Percentiles rank a stretch among this genome's conserved stretches.
phyloP scores from a whole-genome alignment of 192 early-diverging fungal genomes.

The Rhizophlyctis rosea region DNA sequence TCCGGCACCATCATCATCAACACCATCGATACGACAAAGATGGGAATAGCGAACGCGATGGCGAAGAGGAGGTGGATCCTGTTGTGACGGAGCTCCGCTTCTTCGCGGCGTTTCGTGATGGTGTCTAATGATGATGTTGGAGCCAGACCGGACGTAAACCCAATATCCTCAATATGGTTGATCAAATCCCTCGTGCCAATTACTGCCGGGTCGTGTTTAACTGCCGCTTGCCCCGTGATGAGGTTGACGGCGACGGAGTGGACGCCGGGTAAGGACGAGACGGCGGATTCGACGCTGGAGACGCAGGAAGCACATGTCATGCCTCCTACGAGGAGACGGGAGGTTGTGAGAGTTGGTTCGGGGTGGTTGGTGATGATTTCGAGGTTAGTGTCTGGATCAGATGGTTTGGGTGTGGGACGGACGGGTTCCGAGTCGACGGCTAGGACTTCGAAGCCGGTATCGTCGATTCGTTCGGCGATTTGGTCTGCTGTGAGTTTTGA shows the following conservation, averaged over 20 bases:
- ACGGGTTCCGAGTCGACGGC: background rate
- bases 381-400: background rate
- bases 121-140: slow-evolving; percentile 23
- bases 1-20: slow-evolving; percentile 63
- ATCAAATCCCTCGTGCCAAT: slow-evolving; percentile 66
- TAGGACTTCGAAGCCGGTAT: slow-evolving; percentile 71
- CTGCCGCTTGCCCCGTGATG: slow-evolving; percentile 31
- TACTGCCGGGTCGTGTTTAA: slow-evolving; percentile 48
- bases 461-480: slow-evolving; percentile 60
- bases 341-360: slow-evolving; percentile 8
- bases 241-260: slow-evolving; percentile 27
- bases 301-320: slow-evolving; percentile 56
- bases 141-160: slow-evolving; percentile 51
- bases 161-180: slow-evolving; percentile 54
- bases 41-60: slow-evolving; percentile 63
- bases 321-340: slow-evolving; percentile 33
- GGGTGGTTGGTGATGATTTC: slow-evolving; percentile 10
- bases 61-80: slow-evolving; percentile 45
- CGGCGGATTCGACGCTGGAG: slow-evolving; percentile 27
- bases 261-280: slow-evolving; percentile 26
- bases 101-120: slow-evolving; percentile 25
- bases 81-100: slow-evolving; percentile 44
- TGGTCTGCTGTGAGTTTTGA: slow-evolving; percentile 22
- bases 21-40: slow-evolving; percentile 69
- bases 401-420: background rate